A percentile compares a stretch with the other conserved stretches of the same genome.
phyloP scores from a whole-genome alignment of 768 basidiomycete species.

The Auricularia sp. region DNA sequence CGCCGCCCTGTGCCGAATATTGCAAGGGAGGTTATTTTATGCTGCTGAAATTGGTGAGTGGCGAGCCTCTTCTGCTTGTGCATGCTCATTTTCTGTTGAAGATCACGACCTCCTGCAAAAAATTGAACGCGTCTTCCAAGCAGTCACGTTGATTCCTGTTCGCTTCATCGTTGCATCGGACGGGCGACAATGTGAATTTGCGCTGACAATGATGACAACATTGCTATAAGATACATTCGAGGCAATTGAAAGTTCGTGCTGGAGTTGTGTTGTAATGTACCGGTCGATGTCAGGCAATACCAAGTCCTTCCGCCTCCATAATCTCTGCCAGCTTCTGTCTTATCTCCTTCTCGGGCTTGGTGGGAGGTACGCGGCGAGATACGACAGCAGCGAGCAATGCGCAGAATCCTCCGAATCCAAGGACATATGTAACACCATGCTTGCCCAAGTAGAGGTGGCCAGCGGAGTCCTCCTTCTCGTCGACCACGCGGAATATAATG shows the following conservation, averaged over 20 bases:
- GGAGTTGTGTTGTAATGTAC: not conserved
- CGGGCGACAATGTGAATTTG: conserved; percentile 45
- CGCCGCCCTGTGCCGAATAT: too few relatives aligned
- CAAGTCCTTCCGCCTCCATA: conserved; percentile 50
- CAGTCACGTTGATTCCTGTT: conserved; percentile 43
- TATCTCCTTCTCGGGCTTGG: conserved; percentile 87
- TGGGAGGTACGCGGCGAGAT: conserved; percentile 76
- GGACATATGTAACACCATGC: conserved; percentile 87
- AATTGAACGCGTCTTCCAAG: not conserved
- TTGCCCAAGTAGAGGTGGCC: conserved; percentile 51
- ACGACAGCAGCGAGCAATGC: conserved; percentile 71
- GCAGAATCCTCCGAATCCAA: conserved; percentile 85
- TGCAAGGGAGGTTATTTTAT: too few relatives aligned
- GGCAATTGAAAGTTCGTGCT: not conserved
- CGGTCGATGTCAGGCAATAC: not conserved
- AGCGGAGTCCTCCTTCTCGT: conserved; percentile 39
- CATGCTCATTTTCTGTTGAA: too few relatives aligned
- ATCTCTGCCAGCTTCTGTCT: conserved; percentile 70
- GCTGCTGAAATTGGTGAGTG: too few relatives aligned
- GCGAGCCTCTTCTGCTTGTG: too few relatives aligned
- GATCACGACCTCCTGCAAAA: too few relatives aligned
- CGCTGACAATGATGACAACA: conserved; percentile 34
- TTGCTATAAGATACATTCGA: not conserved
- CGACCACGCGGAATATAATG: conserved; percentile 74
- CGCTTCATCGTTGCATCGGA: conserved; percentile 34